phyloP scores from a whole-genome alignment of 2,329 filamentous ascomycete species.

The Pyrenophora graminea region DNA sequence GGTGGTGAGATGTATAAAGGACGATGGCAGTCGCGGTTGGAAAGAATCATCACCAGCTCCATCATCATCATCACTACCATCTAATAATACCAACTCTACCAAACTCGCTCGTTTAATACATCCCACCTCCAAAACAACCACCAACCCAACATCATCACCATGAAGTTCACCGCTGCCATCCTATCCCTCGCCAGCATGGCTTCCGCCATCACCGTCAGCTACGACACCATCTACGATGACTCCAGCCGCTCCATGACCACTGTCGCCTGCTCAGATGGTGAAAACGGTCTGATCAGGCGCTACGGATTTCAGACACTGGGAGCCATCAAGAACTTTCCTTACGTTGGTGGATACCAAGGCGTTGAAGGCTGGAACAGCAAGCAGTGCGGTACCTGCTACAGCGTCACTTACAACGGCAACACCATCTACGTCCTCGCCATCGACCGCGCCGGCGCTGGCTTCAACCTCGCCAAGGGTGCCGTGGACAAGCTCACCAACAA shows the following conservation, averaged over 20 bases:
- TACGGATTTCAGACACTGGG: conserved; percentile 61
- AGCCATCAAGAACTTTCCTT: conserved; percentile 52
- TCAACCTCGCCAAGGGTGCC: conserved; percentile 55
- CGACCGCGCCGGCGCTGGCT: conserved; percentile 52
- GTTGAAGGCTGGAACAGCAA: conserved; percentile 52
- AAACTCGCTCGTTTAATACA: neutral
- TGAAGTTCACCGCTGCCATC: conserved; percentile 39
- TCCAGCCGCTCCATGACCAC: conserved; percentile 57
- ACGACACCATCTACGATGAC: conserved; percentile 73
- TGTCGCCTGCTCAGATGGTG: conserved; percentile 70
- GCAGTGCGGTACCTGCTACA: conserved; percentile 59
- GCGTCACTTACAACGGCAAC: conserved; percentile 53
- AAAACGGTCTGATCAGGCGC: conserved; percentile 67
- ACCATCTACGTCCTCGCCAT: conserved; percentile 57
- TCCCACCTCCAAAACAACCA: neutral
- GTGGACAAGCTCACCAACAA: conserved; percentile 56
- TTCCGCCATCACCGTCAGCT: conserved; percentile 62
- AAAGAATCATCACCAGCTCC: conserved; percentile 21
- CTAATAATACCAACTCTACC: neutral
- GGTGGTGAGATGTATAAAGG: conserved; percentile 34
- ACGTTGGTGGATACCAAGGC: conserved; percentile 56
- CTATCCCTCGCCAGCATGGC: conserved; percentile 37
- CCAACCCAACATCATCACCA: conserved; percentile 22
- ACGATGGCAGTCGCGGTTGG: conserved; percentile 9
- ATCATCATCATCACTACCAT: neutral